A percentile compares a stretch with the other conserved stretches of the same genome.
These are phyloP conservation scores for Thermothielavioides terrestris DNA, from an alignment of 495 filamentous ascomycete genomes.

Conservation along the genomic window DNA sequence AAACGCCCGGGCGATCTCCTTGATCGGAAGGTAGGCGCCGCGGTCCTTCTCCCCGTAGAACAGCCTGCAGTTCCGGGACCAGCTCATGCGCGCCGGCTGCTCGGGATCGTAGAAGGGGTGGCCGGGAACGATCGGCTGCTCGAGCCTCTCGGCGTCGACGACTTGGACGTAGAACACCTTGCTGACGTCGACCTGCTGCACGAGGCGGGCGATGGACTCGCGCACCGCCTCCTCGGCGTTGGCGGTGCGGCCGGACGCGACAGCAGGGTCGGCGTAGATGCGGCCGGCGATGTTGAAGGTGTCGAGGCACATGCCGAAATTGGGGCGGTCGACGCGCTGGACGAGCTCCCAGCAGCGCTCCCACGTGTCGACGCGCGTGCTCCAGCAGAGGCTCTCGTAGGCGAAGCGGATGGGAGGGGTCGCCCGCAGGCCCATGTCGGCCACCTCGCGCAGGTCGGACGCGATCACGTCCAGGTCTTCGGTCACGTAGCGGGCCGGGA, in stretches of 20 bases:
- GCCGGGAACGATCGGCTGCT: slow-evolving; percentile 47
- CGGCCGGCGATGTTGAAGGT: slow-evolving; percentile 73
- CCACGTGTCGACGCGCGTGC: slow-evolving; percentile 63
- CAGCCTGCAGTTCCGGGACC: slow-evolving; percentile 68
- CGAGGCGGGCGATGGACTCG: slow-evolving; percentile 49
- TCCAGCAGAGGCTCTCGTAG: slow-evolving; percentile 72
- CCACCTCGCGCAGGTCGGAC: slow-evolving; percentile 53
- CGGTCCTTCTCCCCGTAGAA: slow-evolving; percentile 64
- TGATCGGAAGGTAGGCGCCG: slow-evolving; percentile 65
- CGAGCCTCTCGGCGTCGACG: slow-evolving; percentile 62
- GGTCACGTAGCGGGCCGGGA: slow-evolving; percentile 47
- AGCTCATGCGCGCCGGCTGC: slow-evolving; percentile 67
- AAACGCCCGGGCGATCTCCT: slow-evolving; percentile 53
- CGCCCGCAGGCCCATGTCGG: slow-evolving; percentile 52
- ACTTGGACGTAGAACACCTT: slow-evolving; percentile 79
- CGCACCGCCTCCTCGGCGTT: slow-evolving; percentile 52
- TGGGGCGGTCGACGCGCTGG: slow-evolving; percentile 52
- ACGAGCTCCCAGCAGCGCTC: slow-evolving; percentile 66
- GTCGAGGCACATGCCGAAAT: slow-evolving; percentile 74
- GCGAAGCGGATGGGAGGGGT: slow-evolving; percentile 57
- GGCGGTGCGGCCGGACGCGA: slow-evolving; percentile 41
- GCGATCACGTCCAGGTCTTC: slow-evolving; percentile 52
- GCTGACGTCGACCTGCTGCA: slow-evolving; percentile 47
- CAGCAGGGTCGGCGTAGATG: slow-evolving; percentile 62
- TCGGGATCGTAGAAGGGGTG: slow-evolving; percentile 56